phyloP scores from a whole-genome alignment of 1,139 yeast genomes.

The Geotrichum citri-aurantii region DNA sequence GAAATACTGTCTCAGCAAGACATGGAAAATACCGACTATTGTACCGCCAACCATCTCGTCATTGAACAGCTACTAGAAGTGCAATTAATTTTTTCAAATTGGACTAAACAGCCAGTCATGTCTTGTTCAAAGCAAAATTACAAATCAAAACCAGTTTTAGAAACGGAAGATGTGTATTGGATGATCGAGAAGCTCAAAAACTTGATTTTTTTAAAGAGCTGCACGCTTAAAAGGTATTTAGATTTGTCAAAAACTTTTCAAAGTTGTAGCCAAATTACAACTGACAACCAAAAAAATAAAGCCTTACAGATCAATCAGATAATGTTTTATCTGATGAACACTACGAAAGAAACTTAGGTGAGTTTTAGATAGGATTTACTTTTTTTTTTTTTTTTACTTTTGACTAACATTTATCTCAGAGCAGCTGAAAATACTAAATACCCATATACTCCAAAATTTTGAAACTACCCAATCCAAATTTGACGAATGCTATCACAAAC shows the following conservation, averaged over 20 bases:
- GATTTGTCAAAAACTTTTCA: background rate
- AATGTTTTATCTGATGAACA: background rate
- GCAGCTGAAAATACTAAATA: slow-evolving; percentile 11
- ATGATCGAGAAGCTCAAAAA: slow-evolving; percentile 5
- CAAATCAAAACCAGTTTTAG: background rate
- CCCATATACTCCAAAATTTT: slow-evolving; percentile 9
- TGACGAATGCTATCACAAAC: slow-evolving; percentile 2
- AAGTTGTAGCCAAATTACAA: background rate
- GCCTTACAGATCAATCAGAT: background rate
- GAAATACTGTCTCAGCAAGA: background rate
- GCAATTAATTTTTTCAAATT: background rate
- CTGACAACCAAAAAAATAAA: too few species aligned
- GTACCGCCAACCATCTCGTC: background rate
- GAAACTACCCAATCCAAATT: slow-evolving; percentile 6
- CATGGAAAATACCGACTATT: background rate
- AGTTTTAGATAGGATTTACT: background rate
- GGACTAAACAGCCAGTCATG: background rate
- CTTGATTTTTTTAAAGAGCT: background rate
- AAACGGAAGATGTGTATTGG: background rate
- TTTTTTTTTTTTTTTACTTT: background rate
- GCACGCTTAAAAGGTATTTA: background rate
- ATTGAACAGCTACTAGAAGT: background rate
- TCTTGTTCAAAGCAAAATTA: background rate
- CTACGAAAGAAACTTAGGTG: background rate
- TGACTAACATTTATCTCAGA: background rate